Evolutionary conservation across 2,329 filamentous ascomycete species (phyloP), one percentile per base, ranked within the genome.

Genomic region (Paraphaeosphaeria minitans): DNA sequence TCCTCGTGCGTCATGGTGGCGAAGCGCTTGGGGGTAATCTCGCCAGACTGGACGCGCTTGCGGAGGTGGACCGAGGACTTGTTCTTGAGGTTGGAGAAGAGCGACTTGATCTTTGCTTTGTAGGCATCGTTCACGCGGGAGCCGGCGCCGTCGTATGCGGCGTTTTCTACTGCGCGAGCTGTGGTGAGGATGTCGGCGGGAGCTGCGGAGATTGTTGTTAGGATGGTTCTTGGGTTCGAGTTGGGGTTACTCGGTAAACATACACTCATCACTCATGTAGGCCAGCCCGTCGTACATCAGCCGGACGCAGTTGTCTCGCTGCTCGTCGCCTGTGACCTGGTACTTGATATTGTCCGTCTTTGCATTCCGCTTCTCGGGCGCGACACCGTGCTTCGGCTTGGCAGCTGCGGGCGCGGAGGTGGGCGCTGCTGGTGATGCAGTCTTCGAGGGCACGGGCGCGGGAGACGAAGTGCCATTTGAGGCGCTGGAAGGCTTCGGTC

Each of bases 11-110:
- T 86, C 95, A 99, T 97, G 70, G 82, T 81, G 57, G 97, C 93
- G 68, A 99, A 96, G 37, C 83, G 82, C 2, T 87, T 85, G 0
- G 93, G 81, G 0, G 84, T 66, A 59, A 98, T 91, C 29, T 90
- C 86, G 60, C 90, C 92, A 4, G 81, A 81, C 72, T 97, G 83
- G 65, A 99, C 91, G 63, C 88, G 87, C 61, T 83, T 83, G 53
- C 93, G 89, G 45, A 99, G 86, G 61, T 87, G 85, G 39, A 86
- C 83, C 79, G 98, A 98, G 63, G 88, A 89, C 79, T 91, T 93
- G 81, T 92, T 92, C 83, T 97, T 98, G 68, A 99, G 86, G 74
- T 98, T 98, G 75, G 93, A 88, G 80, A 92, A 98, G 22, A 99
- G 87, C 21, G 92, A 96, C 66, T 94, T 90, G 70, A 98, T 89